Base-by-base conservation (phyloP, 306 rosid species). In the Prunus salicina region DNA sequence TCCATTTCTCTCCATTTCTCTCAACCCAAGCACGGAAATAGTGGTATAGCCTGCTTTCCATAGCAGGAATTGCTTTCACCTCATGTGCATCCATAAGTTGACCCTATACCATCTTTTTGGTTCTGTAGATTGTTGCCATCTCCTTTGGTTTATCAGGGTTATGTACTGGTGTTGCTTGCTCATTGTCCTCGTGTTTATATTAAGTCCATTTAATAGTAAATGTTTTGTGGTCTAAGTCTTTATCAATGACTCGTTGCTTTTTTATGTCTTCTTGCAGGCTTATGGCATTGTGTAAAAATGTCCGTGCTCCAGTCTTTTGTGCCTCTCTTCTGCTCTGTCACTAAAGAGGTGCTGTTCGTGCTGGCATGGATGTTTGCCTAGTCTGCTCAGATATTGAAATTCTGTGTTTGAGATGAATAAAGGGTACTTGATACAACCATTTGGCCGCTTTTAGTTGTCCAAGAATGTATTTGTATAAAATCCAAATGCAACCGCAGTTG, bases 331-430 rank as follows among this genome's bases (percentile, higher is more conserved):
- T 38, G 65, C 65, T 70, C 45, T 67, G 9, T 71, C 84, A 66
- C 49, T 71, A 65, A 78, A 63, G 80, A 65, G 46, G 67, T 57
- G 58, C 52, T 78, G 63, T 64, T 79, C 62, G 75, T 76, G 72
- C 70, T 64, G 46, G 61, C 66, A 75, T 77, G 46, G 53, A 67
- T 65, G 77, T 73, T 71, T 82, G 38, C 72, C 68, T 50, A 32
- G 82, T 18, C 76, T 56, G 47, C 55, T 72, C 60, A 76, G 56
- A 78, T 76, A 24, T 28, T 22, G 65, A 43, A 71, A 73, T 72
- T 76, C 72, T 82, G 75, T 78, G 78, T 78, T 75, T 75, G 77
- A 73, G 58, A 73, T 81, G 72, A 86, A 83, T 86, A 90, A 87
- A 78, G 75, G 67, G 62, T 85, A 51, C 69, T 71, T 78, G 80